Conservation (phyloP, 176 grass and related monocot species). For the Musa itinerans region DNA sequence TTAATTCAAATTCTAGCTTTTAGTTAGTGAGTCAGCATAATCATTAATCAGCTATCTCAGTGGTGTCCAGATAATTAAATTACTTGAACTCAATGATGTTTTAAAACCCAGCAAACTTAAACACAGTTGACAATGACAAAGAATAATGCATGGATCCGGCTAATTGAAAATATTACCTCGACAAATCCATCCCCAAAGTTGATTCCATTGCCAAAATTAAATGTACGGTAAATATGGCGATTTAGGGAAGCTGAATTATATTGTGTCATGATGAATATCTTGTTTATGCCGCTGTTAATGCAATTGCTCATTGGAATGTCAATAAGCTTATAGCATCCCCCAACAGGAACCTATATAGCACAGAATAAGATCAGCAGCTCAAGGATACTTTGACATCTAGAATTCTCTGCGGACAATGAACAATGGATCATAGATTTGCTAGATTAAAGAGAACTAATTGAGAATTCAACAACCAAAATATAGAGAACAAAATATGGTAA, state of each 20-base stretch:
- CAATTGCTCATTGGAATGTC: constrained; percentile 82
- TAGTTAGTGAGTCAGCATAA: too few relatives aligned
- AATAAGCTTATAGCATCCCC: constrained; percentile 64
- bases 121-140: too few relatives aligned
- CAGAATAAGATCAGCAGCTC: background rate
- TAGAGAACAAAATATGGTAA: background rate
- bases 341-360: constrained; percentile 47
- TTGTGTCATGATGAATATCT: constrained; percentile 77
- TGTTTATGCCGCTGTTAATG: constrained; percentile 68
- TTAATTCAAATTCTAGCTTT: background rate
- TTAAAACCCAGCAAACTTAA: too few relatives aligned
- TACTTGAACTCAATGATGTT: too few relatives aligned
- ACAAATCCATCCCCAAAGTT: constrained; percentile 59
- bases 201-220: constrained; percentile 42
- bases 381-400: background rate
- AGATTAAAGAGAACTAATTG: background rate
- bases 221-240: constrained; percentile 53
- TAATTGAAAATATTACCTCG: constrained; percentile 31
- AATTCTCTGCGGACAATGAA: background rate
- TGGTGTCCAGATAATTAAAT: too few relatives aligned
- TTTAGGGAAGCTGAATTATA: constrained; percentile 66
- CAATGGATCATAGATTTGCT: background rate
- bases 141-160: too few relatives aligned
- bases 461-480: background rate
- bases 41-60: too few relatives aligned